Conservation (phyloP, 2,329 filamentous ascomycete species). For the Sporothrix schenckii region DNA sequence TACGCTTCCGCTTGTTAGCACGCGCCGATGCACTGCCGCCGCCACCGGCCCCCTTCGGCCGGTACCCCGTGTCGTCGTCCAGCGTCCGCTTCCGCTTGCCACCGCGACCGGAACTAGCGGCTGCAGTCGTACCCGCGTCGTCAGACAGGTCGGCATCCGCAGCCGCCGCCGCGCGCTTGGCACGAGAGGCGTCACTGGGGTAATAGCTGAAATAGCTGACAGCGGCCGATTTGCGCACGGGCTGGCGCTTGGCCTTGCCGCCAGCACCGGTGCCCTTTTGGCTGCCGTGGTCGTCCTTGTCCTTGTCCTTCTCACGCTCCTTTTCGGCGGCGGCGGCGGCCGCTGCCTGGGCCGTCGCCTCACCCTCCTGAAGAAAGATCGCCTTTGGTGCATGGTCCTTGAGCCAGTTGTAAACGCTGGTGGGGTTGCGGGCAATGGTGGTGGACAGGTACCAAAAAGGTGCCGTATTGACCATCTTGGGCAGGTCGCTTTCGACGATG, state of each 20-base stretch:
- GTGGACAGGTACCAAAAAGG: conserved; percentile 45
- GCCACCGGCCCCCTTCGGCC: conserved; percentile 57
- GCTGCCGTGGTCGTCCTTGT: conserved; percentile 41
- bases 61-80: conserved; percentile 63
- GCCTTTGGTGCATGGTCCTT: conserved; percentile 81
- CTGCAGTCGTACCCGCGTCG: conserved; percentile 33
- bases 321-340: conserved; percentile 37
- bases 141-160: conserved; percentile 33
- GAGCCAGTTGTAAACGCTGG: conserved; percentile 95
- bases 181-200: neutral
- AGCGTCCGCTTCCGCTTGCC: conserved; percentile 56
- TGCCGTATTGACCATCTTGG: conserved; percentile 28
- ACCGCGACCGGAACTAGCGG: conserved; percentile 39
- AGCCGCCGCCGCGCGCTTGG: conserved; percentile 41
- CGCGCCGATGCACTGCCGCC: conserved; percentile 39
- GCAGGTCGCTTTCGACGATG: conserved; percentile 44
- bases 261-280: conserved; percentile 32
- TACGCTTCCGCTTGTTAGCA: conserved; percentile 61
- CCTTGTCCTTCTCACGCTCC: conserved; percentile 42
- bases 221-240: neutral
- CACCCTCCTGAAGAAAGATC: conserved; percentile 73
- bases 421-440: conserved; percentile 72
- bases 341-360: conserved; percentile 44
- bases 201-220: neutral
- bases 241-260: conserved; percentile 30